phyloP scores from a whole-genome alignment of 2,329 filamentous ascomycete genomes.

The Polychaeton citri region DNA sequence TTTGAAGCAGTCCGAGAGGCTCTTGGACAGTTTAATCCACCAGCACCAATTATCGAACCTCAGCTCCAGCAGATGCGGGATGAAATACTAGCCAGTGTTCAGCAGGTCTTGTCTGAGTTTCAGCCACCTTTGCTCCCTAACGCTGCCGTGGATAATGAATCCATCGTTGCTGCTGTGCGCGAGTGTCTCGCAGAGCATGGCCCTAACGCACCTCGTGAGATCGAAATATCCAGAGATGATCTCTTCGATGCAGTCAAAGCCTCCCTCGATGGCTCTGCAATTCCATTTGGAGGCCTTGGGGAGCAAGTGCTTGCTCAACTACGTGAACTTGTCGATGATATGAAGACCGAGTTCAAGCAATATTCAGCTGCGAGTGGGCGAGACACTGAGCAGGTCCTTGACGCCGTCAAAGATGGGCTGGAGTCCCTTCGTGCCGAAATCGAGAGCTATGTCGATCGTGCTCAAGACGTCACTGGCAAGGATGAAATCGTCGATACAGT shows the following conservation, averaged over 20 bases:
- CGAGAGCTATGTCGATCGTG: slow-evolving; percentile 65
- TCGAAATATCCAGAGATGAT: slow-evolving; percentile 37
- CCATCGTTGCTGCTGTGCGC: slow-evolving; percentile 45
- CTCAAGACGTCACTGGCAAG: slow-evolving; percentile 54
- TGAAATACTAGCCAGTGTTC: slow-evolving; percentile 70
- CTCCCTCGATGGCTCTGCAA: slow-evolving; percentile 40
- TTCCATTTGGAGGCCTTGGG: slow-evolving; percentile 39
- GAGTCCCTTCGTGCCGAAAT: slow-evolving; percentile 70
- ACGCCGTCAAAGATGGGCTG: slow-evolving; percentile 76
- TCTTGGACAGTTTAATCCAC: slow-evolving; percentile 65
- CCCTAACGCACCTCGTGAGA: slow-evolving; percentile 24
- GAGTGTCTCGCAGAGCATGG: slow-evolving; percentile 41
- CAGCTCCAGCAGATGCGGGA: slow-evolving; percentile 56
- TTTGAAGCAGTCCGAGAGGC: slow-evolving; percentile 76
- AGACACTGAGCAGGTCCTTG: slow-evolving; percentile 78
- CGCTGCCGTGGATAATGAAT: slow-evolving; percentile 28
- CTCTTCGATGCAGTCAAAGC: slow-evolving; percentile 46
- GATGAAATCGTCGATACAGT: slow-evolving; percentile 66
- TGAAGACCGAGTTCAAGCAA: slow-evolving; percentile 58
- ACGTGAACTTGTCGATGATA: slow-evolving; percentile 45
- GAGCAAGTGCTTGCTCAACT: slow-evolving; percentile 48
- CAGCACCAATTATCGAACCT: slow-evolving; percentile 46
- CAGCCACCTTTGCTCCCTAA: slow-evolving; percentile 36
- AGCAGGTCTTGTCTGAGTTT: slow-evolving; percentile 75
- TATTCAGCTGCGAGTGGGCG: slow-evolving; percentile 66